phyloP scores from a whole-genome alignment of 2,329 filamentous ascomycete species.

The Neonectria ditissima region DNA sequence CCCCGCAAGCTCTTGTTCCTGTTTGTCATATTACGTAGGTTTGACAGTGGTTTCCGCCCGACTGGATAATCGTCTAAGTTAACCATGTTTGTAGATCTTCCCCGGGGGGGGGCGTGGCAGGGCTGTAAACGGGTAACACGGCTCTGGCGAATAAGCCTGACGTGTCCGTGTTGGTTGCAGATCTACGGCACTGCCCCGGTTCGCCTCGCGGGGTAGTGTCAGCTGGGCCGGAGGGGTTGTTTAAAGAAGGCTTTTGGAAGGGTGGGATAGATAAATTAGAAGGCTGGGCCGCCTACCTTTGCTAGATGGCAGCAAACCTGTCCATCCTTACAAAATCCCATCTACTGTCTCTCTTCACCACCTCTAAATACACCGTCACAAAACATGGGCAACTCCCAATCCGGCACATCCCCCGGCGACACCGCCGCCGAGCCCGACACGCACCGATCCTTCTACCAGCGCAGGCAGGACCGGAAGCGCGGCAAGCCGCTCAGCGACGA shows the following conservation, averaged over 20 bases:
- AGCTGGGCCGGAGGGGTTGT: background rate
- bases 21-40: too few species aligned
- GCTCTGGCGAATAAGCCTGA: too few species aligned
- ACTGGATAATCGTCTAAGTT: background rate
- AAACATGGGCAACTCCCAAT: slow-evolving; percentile 4
- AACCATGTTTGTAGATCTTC: too few species aligned
- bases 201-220: background rate
- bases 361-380: background rate
- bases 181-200: background rate
- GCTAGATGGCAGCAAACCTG: too few species aligned
- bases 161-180: too few species aligned
- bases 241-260: background rate
- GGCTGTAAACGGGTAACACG: background rate
- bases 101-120: background rate
- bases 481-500: slow-evolving; percentile 51
- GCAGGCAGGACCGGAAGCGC: slow-evolving; percentile 49
- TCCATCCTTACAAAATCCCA: too few species aligned
- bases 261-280: background rate
- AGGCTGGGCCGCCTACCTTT: too few species aligned
- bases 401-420: slow-evolving; percentile 5
- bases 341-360: background rate
- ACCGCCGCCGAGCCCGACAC: slow-evolving; percentile 11
- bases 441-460: slow-evolving; percentile 49
- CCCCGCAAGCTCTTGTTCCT: too few species aligned
- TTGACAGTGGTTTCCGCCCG: background rate